Evolutionary conservation across 805 yeast genomes (phyloP), one percentile per base, ranked within the genome.

Genomic region (Starmerella asiatica): DNA sequence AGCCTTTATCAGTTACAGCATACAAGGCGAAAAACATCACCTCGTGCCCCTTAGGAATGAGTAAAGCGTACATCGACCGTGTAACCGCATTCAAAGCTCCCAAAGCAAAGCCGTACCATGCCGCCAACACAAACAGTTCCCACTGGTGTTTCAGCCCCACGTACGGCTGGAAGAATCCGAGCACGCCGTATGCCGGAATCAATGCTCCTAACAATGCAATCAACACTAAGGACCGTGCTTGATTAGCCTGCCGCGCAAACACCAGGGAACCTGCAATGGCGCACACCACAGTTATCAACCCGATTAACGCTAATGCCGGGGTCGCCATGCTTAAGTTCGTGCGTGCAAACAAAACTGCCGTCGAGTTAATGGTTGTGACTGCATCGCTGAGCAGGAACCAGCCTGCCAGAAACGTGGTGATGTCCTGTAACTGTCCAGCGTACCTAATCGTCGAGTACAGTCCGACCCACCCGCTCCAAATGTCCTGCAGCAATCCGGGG

Each of bases 361-460:
- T 76, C 1, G 85, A 75, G 55, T 79, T 80, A 40, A 80, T 79
- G 0, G 91, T 81, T 1, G 86, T 78, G 9, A 78, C 61, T 0
- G 84, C 75, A 53, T 81, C 93, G 17, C 82, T 73, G 2, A 80
- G 63, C 32, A 81, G 67, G 49, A 80, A 80, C 93, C 93, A 80
- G 1, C 82, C 85, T 0, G 71, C 35, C 8, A 80, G 58, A 48
- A 76, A 80, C 11, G 71, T 67, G n/a, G 71, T 63, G 16, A 81
- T 80, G 49, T 80, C 88, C 46, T 64, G 67, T 50, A 80, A 58
- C 36, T 70, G 58, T 2, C 71, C 63, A 1, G 79, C 83, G 47
- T 73, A 76, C 32, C 62, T 65, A n/a, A 76, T 58, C 0, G 88
- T 72, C 18, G 62, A 57, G 34, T 56, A 61, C 21, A 80, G 55